Evolutionary conservation across 768 basidiomycete genomes (phyloP).

Genomic region (Suillus sp.): DNA sequence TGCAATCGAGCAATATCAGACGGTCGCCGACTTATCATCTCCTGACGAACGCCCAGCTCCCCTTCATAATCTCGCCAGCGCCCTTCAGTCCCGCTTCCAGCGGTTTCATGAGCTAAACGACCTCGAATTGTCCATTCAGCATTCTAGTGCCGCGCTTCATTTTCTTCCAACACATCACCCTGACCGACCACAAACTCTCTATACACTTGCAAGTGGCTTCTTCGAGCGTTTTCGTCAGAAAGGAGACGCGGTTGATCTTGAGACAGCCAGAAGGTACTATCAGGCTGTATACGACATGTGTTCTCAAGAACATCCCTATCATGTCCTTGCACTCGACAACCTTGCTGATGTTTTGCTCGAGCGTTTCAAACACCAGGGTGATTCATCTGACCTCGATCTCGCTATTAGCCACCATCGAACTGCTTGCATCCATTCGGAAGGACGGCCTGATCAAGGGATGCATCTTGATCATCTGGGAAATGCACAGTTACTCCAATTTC

Average conservation of each 20-base stretch:
- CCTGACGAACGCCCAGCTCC: neutral
- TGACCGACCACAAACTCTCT: constrained; percentile 21
- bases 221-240: constrained; percentile 24
- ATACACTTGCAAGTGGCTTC: constrained; percentile 27
- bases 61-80: neutral
- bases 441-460: constrained; percentile 18
- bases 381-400: constrained; percentile 30
- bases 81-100: neutral
- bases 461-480: constrained; percentile 26
- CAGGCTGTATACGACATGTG: constrained; percentile 23
- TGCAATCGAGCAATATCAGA: constrained; percentile 18
- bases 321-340: constrained; percentile 23
- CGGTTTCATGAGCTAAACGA: constrained; percentile 17
- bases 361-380: constrained; percentile 27
- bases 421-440: constrained; percentile 21
- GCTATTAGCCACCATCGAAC: constrained; percentile 28
- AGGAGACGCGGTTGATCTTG: constrained; percentile 26
- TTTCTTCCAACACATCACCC: constrained; percentile 19
- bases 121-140: constrained; percentile 26
- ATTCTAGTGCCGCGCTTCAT: constrained; percentile 22
- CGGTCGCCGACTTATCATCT: neutral
- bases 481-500: constrained; percentile 26
- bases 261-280: constrained; percentile 30
- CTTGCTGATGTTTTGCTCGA: constrained; percentile 29
- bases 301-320: constrained; percentile 19